Percentiles rank a stretch among this genome's conserved stretches.
These are phyloP conservation scores for Penicillium decumbens DNA, from an alignment of 2,329 filamentous ascomycete species.

Conservation along the genomic window DNA sequence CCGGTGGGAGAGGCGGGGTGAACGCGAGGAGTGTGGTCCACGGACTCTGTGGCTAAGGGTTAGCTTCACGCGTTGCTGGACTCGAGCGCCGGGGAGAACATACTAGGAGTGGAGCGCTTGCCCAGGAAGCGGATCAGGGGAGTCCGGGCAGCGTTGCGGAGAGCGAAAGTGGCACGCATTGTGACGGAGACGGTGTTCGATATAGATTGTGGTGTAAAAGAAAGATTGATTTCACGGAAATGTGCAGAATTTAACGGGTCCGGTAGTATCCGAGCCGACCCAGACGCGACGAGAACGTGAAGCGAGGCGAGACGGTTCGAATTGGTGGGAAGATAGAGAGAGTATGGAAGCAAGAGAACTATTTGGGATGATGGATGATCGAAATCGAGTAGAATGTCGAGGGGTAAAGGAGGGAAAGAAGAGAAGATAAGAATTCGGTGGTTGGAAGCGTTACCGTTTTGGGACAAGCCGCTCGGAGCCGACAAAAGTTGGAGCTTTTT, in stretches of 20 bases:
- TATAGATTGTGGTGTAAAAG: constrained; percentile 6
- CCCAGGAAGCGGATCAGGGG: constrained; percentile 50
- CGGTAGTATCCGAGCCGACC: constrained; percentile 30
- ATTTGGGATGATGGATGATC: neutral
- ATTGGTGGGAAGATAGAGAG: neutral
- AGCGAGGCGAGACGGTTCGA: neutral
- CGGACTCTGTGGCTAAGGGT: constrained; percentile 31
- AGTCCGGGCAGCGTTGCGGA: constrained; percentile 41
- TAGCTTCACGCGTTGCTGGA: constrained; percentile 9
- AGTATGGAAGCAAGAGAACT: neutral
- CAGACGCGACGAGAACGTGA: constrained; percentile 8
- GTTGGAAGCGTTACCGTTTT: constrained; percentile 15
- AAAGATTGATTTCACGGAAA: constrained; percentile 15
- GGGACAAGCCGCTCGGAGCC: constrained; percentile 15
- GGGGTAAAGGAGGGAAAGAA: constrained; percentile 10
- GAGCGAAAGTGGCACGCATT: constrained; percentile 43
- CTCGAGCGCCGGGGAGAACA: constrained; percentile 12
- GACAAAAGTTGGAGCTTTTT: constrained; percentile 3
- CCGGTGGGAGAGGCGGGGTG: constrained; percentile 56
- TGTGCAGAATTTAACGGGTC: constrained; percentile 27
- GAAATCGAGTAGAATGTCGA: constrained; percentile 1
- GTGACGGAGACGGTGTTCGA: constrained; percentile 15
- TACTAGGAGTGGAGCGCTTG: constrained; percentile 45
- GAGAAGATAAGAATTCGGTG: constrained; percentile 12
- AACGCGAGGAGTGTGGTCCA: constrained; percentile 54